Conservation (phyloP, 2,329 filamentous ascomycete genomes). For the Penicillium sp. region DNA sequence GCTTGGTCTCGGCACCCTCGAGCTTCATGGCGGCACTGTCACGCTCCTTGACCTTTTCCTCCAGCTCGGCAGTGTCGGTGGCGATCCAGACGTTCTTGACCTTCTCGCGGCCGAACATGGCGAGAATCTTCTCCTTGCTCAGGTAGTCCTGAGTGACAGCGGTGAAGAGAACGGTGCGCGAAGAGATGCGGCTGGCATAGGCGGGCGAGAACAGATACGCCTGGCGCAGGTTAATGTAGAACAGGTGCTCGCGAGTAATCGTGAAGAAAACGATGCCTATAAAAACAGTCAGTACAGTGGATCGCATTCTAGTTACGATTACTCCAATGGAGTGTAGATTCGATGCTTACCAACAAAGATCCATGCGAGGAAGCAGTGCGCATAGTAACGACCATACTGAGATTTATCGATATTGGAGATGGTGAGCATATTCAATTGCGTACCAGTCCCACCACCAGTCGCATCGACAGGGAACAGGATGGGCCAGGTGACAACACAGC, state of each 20-base stretch:
- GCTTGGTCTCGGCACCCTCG: slow-evolving; percentile 81
- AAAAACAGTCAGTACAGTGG: neutral
- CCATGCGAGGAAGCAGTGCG: slow-evolving; percentile 78
- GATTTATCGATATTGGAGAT: slow-evolving; percentile 70
- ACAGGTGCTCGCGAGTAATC: slow-evolving; percentile 84
- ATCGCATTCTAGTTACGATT: neutral
- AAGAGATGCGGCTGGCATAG: slow-evolving; percentile 83
- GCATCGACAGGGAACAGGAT: slow-evolving; percentile 86
- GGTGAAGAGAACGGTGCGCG: slow-evolving; percentile 85
- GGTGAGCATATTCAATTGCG: slow-evolving; percentile 74
- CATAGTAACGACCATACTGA: slow-evolving; percentile 70
- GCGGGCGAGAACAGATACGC: slow-evolving; percentile 85
- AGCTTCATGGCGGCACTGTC: slow-evolving; percentile 78
- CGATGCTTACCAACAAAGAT: slow-evolving; percentile 65
- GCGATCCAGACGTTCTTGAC: slow-evolving; percentile 85
- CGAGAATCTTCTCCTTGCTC: slow-evolving; percentile 72
- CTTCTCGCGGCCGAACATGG: slow-evolving; percentile 74
- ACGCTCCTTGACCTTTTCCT: slow-evolving; percentile 78
- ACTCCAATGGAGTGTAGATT: neutral
- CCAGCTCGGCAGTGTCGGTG: slow-evolving; percentile 73
- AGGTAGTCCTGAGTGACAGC: slow-evolving; percentile 79
- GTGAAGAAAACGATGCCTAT: slow-evolving; percentile 79
- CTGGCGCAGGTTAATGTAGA: slow-evolving; percentile 89
- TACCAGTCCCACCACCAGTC: slow-evolving; percentile 68
- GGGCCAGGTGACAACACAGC: slow-evolving; percentile 82